These are phyloP conservation scores for Tuber aestivum DNA, from an alignment of 495 filamentous ascomycete genomes.

Conservation along the genomic window DNA sequence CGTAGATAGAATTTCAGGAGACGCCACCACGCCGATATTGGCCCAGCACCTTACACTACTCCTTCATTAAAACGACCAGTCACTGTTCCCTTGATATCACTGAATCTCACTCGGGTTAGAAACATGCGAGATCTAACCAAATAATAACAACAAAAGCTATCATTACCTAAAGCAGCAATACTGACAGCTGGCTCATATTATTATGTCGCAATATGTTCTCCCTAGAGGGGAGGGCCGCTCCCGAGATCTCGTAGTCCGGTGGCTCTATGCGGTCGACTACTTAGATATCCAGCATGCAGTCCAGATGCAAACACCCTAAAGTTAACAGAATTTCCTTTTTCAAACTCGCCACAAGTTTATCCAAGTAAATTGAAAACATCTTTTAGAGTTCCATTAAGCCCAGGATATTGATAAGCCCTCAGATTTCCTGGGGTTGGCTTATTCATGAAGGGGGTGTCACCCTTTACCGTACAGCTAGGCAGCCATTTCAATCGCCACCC, in stretches of 20 bases:
- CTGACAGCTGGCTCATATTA: background rate
- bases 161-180: background rate
- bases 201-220: background rate
- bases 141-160: background rate
- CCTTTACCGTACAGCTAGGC: background rate
- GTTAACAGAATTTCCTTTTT: background rate
- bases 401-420: background rate
- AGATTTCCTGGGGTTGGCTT: background rate
- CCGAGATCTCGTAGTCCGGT: background rate
- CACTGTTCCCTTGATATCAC: background rate
- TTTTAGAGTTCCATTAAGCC: background rate
- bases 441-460: background rate
- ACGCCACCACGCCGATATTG: background rate
- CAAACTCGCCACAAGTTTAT: background rate
- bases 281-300: background rate
- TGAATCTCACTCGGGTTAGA: background rate
- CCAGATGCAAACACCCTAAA: slow-evolving; percentile 3
- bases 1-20: background rate
- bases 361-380: background rate
- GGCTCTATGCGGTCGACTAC: background rate
- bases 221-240: background rate
- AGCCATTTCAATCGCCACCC: background rate
- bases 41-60: background rate
- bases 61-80: background rate
- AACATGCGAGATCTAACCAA: background rate